Evolutionary conservation across 257 asterid genomes (phyloP).

Genomic region (Solanum paucissectum): DNA sequence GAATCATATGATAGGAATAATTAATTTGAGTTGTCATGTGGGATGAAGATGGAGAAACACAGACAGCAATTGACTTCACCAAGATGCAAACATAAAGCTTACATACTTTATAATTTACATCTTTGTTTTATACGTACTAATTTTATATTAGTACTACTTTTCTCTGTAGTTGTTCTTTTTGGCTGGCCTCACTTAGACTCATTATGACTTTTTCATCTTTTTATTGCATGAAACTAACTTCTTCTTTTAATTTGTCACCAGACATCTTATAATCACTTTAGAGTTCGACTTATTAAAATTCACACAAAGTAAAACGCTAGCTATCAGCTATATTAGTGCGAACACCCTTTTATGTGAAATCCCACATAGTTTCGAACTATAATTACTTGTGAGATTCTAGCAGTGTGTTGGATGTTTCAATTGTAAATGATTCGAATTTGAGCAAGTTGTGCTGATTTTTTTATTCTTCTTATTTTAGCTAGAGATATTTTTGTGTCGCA

Average conservation of each 20-base stretch:
- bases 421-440: neutral
- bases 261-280: neutral
- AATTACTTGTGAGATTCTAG: neutral
- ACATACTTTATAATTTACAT: neutral
- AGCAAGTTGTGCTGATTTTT: neutral
- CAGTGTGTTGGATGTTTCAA: neutral
- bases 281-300: neutral
- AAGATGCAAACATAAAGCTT: neutral
- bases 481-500: neutral
- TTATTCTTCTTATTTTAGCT: neutral
- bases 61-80: neutral
- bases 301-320: neutral
- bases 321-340: neutral
- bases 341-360: neutral
- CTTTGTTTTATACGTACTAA: neutral
- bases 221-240: constrained; percentile 8
- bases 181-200: neutral
- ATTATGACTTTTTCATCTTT: constrained; percentile 9
- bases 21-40: neutral
- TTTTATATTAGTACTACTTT: neutral
- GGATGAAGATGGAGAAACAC: constrained; percentile 2
- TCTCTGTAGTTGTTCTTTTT: neutral
- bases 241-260: neutral
- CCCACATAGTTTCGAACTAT: neutral
- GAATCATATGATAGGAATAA: neutral